phyloP scores from a whole-genome alignment of 2,329 filamentous ascomycete species.

The Talaromyces sp. region DNA sequence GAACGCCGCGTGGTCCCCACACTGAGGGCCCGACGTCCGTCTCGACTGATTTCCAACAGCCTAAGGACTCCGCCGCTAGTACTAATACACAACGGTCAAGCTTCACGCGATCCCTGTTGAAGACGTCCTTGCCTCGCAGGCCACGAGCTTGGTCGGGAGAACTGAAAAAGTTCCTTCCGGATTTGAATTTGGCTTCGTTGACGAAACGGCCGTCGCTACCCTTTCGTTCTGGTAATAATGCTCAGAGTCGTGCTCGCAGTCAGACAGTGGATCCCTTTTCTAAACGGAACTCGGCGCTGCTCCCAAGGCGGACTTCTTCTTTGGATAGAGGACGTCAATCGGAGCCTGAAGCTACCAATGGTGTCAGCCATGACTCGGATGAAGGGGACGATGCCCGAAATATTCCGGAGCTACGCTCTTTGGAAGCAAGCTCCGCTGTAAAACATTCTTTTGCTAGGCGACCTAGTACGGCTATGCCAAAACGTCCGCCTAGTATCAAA shows the following conservation, averaged over 20 bases:
- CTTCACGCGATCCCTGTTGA: slow-evolving; percentile 40
- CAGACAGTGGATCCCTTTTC: slow-evolving; percentile 20
- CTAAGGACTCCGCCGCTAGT: slow-evolving; percentile 16
- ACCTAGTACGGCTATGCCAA: slow-evolving; percentile 27
- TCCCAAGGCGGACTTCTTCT: slow-evolving; percentile 15
- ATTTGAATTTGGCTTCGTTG: slow-evolving; percentile 30
- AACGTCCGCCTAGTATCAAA: slow-evolving; percentile 48
- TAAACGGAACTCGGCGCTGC: slow-evolving; percentile 3
- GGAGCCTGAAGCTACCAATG: slow-evolving; percentile 6
- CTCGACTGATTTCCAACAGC: not conserved
- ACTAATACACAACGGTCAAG: slow-evolving; percentile 25
- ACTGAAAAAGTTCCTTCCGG: slow-evolving; percentile 41
- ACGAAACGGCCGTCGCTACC: slow-evolving; percentile 35
- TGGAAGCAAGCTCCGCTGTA: slow-evolving; percentile 31
- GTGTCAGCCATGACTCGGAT: slow-evolving; percentile 19
- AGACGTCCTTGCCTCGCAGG: slow-evolving; percentile 34
- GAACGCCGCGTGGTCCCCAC: slow-evolving; percentile 17
- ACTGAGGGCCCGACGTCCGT: slow-evolving; percentile 9
- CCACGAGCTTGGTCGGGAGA: slow-evolving; percentile 43
- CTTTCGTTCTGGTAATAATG: slow-evolving; percentile 30
- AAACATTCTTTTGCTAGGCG: slow-evolving; percentile 38
- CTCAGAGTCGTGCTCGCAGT: slow-evolving; percentile 32
- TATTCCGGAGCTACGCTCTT: slow-evolving; percentile 35
- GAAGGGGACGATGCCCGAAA: slow-evolving; percentile 31
- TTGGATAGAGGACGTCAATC: slow-evolving; percentile 17